Evolutionary conservation across 2,329 filamentous ascomycete genomes (phyloP), one percentile per base, ranked within the genome.

Genomic region (Triangularia verruculosa): DNA sequence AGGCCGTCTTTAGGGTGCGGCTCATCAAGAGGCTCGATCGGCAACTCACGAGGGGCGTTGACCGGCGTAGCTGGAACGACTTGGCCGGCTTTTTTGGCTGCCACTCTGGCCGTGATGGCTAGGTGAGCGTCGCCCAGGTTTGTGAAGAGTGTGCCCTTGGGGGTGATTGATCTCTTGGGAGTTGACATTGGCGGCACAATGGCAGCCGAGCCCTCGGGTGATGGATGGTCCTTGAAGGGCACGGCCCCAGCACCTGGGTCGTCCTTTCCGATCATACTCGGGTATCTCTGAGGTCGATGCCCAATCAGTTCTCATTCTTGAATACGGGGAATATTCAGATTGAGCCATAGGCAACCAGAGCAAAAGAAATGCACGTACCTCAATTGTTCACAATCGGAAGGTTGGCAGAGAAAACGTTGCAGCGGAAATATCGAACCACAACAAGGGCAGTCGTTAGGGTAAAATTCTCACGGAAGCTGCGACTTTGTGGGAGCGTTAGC

Each of bases 121-220:
- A 72, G 71, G 61, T 78, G 75, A 0, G 78, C 78, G 34, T 78
- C 77, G 25, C 71, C 71, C 0, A 79, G 68, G 59, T 75, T 74
- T 25, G 72, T 70, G 62, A 79, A 80, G 27, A 76, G 70, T 5
- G 70, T 72, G 3, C 72, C 74, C 27, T 75, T 75, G 9, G 74
- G 74, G 8, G 72, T 74, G 4, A 68, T 56, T 62, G 58, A 67
- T 24, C 39, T 20, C n/a, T 47, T 47, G n/a, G 39, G 39, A 7
- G n/a, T 17, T 47, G 39, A 17, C n/a, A 6, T 17, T 20, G 39
- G n/a, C 20, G n/a, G 39, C 6, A 47, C n/a, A 9, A 47, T 47
- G n/a, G 22, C 51, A 52, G 39, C 20, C 15, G 57, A 27, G 39
- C 11, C 28, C 22, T 27, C 57, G 39, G 39, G 7, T 17, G 24